Evolutionary conservation across 352 stramenopile genomes (phyloP).

Genomic region (Nothophytophthora sp.): DNA sequence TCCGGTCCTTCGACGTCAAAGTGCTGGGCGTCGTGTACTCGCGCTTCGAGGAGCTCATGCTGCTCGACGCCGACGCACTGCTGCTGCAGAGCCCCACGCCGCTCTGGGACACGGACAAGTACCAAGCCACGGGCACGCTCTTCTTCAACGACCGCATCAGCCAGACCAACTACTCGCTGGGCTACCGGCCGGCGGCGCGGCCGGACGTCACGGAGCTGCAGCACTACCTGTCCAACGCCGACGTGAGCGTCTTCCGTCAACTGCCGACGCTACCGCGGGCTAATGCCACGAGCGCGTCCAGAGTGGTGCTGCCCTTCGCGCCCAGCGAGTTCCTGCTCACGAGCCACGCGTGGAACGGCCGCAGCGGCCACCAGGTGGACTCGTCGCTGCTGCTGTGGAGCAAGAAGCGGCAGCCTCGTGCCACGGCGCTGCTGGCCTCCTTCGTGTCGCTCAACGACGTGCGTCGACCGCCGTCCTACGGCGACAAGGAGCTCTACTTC

Average conservation of each 20-base stretch:
- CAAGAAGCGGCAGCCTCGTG: constrained; percentile 46
- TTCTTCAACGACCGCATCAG: constrained; percentile 61
- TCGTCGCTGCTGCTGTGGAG: constrained; percentile 63
- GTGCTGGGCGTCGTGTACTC: constrained; percentile 41
- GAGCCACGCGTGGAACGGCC: constrained; percentile 53
- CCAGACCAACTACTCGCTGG: constrained; percentile 33
- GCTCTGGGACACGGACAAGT: constrained; percentile 35
- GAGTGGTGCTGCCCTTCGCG: constrained; percentile 24
- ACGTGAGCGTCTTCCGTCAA: constrained; percentile 35
- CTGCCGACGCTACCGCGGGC: constrained; percentile 28
- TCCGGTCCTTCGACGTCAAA: constrained; percentile 36
- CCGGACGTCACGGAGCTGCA: constrained; percentile 31
- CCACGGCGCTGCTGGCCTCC: constrained; percentile 47
- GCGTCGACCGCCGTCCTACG: constrained; percentile 35
- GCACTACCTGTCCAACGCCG: constrained; percentile 39
- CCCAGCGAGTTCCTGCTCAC: constrained; percentile 41
- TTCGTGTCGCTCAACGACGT: constrained; percentile 40
- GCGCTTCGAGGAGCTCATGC: constrained; percentile 52
- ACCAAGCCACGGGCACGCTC: constrained; percentile 36
- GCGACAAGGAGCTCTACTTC: constrained; percentile 62
- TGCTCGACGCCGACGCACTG: constrained; percentile 48
- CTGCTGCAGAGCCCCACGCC: constrained; percentile 42
- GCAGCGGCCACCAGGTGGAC: constrained; percentile 56
- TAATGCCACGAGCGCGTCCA: constrained; percentile 14
- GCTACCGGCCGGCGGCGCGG: constrained; percentile 14